Conservation (phyloP, 371 early-diverging fungal species). For the Rhizopus sp. region DNA sequence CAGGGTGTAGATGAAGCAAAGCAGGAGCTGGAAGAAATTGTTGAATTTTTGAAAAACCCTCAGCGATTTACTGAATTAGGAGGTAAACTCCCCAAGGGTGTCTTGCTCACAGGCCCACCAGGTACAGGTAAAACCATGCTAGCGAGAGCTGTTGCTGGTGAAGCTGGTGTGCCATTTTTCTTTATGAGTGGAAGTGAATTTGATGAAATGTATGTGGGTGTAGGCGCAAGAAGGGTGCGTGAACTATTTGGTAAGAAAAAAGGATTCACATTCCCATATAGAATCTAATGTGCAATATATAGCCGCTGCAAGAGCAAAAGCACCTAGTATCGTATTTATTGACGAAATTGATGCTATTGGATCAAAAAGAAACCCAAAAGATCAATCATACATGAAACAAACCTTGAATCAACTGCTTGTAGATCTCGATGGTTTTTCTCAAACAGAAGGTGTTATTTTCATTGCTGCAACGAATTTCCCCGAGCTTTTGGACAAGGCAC, state of each 20-base stretch:
- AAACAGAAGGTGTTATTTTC: constrained; percentile 93
- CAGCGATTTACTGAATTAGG: constrained; percentile 89
- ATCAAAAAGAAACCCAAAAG: constrained; percentile 91
- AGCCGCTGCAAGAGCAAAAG: constrained; percentile 92
- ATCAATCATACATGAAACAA: constrained; percentile 93
- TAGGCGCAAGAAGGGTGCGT: constrained; percentile 88
- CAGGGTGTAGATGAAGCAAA: constrained; percentile 98
- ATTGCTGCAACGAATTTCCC: constrained; percentile 99
- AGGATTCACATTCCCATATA: background rate
- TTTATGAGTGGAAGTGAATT: constrained; percentile 97
- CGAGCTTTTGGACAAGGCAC: constrained; percentile 96
- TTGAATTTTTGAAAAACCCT: constrained; percentile 93
- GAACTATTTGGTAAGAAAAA: constrained; percentile 65
- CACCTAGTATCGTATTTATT: constrained; percentile 99
- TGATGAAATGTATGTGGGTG: constrained; percentile 98
- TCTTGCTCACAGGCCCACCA: constrained; percentile 98
- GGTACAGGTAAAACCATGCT: constrained; percentile 98
- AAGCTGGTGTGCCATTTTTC: constrained; percentile 96
- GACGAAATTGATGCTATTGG: constrained; percentile 99
- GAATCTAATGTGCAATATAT: constrained; percentile 18
- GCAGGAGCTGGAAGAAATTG: constrained; percentile 93
- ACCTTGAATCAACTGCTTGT: constrained; percentile 96
- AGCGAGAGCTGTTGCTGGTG: constrained; percentile 89
- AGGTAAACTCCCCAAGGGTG: constrained; percentile 95
- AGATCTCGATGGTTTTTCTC: constrained; percentile 95